phyloP scores from a whole-genome alignment of 257 asterid species.

The Linderniella brevidens region DNA sequence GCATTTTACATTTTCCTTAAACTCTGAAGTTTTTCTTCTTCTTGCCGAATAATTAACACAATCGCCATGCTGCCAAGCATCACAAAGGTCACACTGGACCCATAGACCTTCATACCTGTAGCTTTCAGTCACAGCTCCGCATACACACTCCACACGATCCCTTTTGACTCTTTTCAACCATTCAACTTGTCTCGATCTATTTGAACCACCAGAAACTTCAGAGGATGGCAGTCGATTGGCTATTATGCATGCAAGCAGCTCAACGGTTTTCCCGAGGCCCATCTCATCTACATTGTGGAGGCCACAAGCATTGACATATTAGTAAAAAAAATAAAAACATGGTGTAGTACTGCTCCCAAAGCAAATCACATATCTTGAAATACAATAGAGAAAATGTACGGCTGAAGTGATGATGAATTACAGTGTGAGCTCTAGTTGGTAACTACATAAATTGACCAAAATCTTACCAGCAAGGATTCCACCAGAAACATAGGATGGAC shows the following conservation, averaged over 20 bases:
- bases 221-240: conserved; percentile 58
- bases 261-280: conserved; percentile 98
- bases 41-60: conserved; percentile 81
- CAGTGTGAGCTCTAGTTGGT: not conserved
- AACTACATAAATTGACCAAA: conserved; percentile 8
- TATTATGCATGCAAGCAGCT: conserved; percentile 74
- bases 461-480: conserved; percentile 96
- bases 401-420: not conserved
- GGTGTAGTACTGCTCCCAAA: conserved; percentile 5
- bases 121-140: conserved; percentile 91
- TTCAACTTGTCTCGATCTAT: conserved; percentile 22
- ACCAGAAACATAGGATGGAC: conserved; percentile 49
- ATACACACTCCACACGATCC: conserved; percentile 88
- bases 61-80: conserved; percentile 97
- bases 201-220: conserved; percentile 23
- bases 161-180: conserved; percentile 52
- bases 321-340: conserved; percentile 16
- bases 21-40: conserved; percentile 19
- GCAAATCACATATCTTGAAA: not conserved
- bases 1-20: conserved; percentile 17
- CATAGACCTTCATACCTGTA: conserved; percentile 59
- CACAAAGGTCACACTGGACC: conserved; percentile 96
- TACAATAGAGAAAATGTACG: not conserved
- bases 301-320: conserved; percentile 12
- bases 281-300: conserved; percentile 55